phyloP scores from a whole-genome alignment of 805 yeast species.

The Pichia nanzhaoensis region DNA sequence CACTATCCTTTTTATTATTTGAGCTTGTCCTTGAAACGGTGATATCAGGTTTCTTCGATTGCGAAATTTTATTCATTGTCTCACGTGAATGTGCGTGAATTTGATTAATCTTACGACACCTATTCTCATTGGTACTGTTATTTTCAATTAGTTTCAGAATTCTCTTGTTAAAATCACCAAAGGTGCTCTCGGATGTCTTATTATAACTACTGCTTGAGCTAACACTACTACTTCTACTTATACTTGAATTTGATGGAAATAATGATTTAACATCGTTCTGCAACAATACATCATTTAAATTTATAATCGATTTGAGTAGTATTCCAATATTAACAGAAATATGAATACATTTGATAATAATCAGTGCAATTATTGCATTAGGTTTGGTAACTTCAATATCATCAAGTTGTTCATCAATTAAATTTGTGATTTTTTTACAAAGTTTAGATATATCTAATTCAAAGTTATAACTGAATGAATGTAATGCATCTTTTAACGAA shows the following conservation, averaged over 20 bases:
- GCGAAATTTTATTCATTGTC: conserved; percentile 14
- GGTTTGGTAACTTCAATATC: conserved; percentile 23
- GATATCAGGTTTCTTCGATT: conserved; percentile 10
- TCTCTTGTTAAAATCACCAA: conserved; percentile 22
- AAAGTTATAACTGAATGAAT: conserved; percentile 24
- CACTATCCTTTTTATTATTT: conserved; percentile 8
- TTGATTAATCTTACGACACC: conserved; percentile 16
- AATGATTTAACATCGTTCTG: background rate
- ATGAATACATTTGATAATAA: conserved; percentile 24
- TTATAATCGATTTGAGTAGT: conserved; percentile 20
- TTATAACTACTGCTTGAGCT: background rate
- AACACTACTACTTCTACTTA: conserved; percentile 5
- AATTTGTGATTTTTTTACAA: conserved; percentile 23
- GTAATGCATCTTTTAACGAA: conserved; percentile 14
- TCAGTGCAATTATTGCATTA: conserved; percentile 24
- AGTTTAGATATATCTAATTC: conserved; percentile 27
- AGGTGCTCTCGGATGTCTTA: conserved; percentile 4
- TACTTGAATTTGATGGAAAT: background rate
- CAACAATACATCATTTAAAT: conserved; percentile 17
- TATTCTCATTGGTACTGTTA: conserved; percentile 12
- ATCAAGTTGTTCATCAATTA: conserved; percentile 27
- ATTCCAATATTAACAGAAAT: conserved; percentile 15
- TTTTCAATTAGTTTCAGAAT: conserved; percentile 21
- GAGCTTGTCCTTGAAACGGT: conserved; percentile 12
- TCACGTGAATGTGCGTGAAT: conserved; percentile 15